Percentiles rank a stretch among this genome's conserved stretches.
Conservation (phyloP, 495 filamentous ascomycete species). For the Cairneyella variabilis region DNA sequence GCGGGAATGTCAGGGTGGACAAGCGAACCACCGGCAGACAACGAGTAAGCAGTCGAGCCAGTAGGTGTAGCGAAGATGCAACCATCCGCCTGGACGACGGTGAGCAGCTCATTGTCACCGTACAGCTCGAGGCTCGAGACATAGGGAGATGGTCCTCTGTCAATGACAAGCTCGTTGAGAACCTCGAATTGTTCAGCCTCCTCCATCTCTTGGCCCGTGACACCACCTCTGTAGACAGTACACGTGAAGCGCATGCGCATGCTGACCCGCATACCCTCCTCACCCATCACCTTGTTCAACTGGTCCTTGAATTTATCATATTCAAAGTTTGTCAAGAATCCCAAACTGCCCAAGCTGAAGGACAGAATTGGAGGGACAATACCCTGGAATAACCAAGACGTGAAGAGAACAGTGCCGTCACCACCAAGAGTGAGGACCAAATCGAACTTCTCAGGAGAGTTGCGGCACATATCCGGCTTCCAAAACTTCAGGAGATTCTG, state of each 20-base stretch:
- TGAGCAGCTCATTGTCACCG: slow-evolving; percentile 87
- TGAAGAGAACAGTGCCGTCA: slow-evolving; percentile 93
- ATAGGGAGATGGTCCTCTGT: slow-evolving; percentile 93
- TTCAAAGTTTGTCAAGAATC: slow-evolving; percentile 92
- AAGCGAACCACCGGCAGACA: slow-evolving; percentile 91
- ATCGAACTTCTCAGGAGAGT: slow-evolving; percentile 83
- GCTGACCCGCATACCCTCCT: slow-evolving; percentile 90
- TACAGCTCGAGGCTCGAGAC: slow-evolving; percentile 95
- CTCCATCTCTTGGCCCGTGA: slow-evolving; percentile 48
- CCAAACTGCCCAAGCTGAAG: slow-evolving; percentile 86
- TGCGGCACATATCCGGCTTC: slow-evolving; percentile 92
- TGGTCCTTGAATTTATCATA: slow-evolving; percentile 78
- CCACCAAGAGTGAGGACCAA: slow-evolving; percentile 91
- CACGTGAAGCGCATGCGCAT: slow-evolving; percentile 97
- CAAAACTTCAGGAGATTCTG: slow-evolving; percentile 83
- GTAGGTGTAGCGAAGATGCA: slow-evolving; percentile 97
- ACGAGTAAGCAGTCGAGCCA: slow-evolving; percentile 90
- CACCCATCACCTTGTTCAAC: slow-evolving; percentile 81
- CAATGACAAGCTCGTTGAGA: slow-evolving; percentile 95
- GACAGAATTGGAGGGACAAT: slow-evolving; percentile 91
- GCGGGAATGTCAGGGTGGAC: slow-evolving; percentile 97
- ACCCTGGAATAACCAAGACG: slow-evolving; percentile 94
- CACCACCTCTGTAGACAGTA: slow-evolving; percentile 74
- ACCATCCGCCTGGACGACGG: slow-evolving; percentile 92
- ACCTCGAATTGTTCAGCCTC: slow-evolving; percentile 90